Evolutionary conservation across 768 basidiomycete genomes (phyloP).

Genomic region (Terana coerulea): DNA sequence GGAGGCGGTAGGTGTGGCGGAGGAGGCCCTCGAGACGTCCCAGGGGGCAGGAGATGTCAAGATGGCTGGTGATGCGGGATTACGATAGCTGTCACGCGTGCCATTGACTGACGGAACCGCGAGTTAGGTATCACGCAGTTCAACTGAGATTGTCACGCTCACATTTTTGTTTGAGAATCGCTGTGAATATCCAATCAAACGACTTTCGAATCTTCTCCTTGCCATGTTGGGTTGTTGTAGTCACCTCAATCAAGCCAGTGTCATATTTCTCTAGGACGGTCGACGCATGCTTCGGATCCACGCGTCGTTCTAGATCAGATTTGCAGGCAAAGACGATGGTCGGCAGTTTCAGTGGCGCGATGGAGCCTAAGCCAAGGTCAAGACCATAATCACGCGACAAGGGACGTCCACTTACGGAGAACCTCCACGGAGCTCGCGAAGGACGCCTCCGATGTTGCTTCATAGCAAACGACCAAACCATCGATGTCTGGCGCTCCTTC

Average conservation of each 20-base stretch:
- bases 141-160: conserved; percentile 32
- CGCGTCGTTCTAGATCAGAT: conserved; percentile 57
- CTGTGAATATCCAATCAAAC: conserved; percentile 64
- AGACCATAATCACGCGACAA: conserved; percentile 9
- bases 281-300: conserved; percentile 54
- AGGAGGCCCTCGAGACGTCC: conserved; percentile 46
- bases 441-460: conserved; percentile 59
- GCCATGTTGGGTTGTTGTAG: conserved; percentile 49
- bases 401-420: conserved; percentile 52
- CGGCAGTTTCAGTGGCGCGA: conserved; percentile 53
- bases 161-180: conserved; percentile 30
- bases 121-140: background rate
- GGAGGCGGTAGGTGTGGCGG: conserved; percentile 50
- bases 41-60: conserved; percentile 49
- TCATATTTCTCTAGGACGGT: conserved; percentile 58
- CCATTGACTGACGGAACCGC: background rate
- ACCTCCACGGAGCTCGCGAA: conserved; percentile 64
- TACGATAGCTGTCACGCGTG: conserved; percentile 42
- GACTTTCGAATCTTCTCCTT: conserved; percentile 69
- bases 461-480: conserved; percentile 85
- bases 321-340: conserved; percentile 85
- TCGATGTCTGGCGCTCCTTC: conserved; percentile 58
- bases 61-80: conserved; percentile 70
- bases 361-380: conserved; percentile 10
- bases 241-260: conserved; percentile 76